Evolutionary conservation across 768 basidiomycete species (phyloP), one percentile per base, ranked within the genome.

Genomic region (Lactarius quietus): DNA sequence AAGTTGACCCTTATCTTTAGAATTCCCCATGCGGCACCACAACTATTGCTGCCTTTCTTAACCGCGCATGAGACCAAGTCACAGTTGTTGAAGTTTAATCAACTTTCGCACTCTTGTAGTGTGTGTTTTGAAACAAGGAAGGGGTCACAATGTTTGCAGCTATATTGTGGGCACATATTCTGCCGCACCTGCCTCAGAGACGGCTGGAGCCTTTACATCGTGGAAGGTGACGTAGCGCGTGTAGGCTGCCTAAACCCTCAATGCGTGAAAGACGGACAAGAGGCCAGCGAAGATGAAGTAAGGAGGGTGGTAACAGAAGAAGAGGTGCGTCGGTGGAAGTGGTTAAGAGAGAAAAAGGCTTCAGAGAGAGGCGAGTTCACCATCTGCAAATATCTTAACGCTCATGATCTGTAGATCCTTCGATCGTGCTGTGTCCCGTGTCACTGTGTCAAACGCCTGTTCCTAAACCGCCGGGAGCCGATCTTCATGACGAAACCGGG

Each of bases 161-260:
- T 95, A 57, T 72, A 78, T 3, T 95, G 93, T 72, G 75, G 76
- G 1, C 94, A 95, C 74, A 82, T 94, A 15, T 95, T 94, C 74
- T 96, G 94, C 73, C 83, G 85, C n/a, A 74, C 82, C 9, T 96
- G 94, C 72, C 74, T 96, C 31, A 80, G 80, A 59, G 87, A 89
- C 59, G 95, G 90, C 73, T 97, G 93, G 93, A 81, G 82, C 52
- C 73, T 93, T 57, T 89, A 88, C 69, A 89, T 97, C 60, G 78
- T 76, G 56, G 93, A 95, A 72, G 94, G 94, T 8, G 86, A 89
- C 64, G 78, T 93, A 17, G 82, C 79, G 35, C 80, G 81, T 23
- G 93, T 97, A 1, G 83, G 88, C 0, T 97, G 94, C 73, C 90
- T 94, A 1, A 88, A 92, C 71, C 85, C 86, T 1, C 80, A 78